A percentile compares a stretch with the other conserved stretches of the same genome.
Evolutionary conservation across 805 yeast species (phyloP).

Genomic region (Ogataea henricii): DNA sequence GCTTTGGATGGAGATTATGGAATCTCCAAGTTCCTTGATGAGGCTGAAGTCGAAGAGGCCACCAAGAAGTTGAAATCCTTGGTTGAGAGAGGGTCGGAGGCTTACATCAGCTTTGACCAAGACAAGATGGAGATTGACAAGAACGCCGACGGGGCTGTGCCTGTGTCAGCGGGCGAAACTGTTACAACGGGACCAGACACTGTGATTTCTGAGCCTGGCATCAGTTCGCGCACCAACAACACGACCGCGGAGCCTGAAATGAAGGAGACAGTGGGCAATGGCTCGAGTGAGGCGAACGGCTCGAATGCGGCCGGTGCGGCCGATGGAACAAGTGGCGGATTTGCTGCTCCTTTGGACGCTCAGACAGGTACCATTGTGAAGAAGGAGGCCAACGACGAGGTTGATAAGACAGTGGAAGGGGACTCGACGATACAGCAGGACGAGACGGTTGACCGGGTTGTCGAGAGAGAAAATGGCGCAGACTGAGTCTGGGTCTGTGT

Average conservation of each 20-base stretch:
- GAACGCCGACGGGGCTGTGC: constrained; percentile 16
- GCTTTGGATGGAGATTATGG: constrained; percentile 57
- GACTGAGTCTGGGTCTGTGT: background rate
- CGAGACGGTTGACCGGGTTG: constrained; percentile 34
- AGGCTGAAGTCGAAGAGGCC: constrained; percentile 35
- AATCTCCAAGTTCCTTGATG: constrained; percentile 53
- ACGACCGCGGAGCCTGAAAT: constrained; percentile 16
- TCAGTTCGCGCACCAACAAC: constrained; percentile 14
- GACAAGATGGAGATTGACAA: constrained; percentile 25
- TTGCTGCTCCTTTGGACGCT: background rate
- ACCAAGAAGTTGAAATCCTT: constrained; percentile 38
- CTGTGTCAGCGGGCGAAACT: constrained; percentile 18
- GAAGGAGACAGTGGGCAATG: constrained; percentile 3
- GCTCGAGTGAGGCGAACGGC: constrained; percentile 5
- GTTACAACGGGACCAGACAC: constrained; percentile 19
- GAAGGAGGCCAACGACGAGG: constrained; percentile 2
- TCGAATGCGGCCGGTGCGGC: constrained; percentile 10
- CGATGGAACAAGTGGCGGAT: background rate
- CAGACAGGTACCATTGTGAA: background rate
- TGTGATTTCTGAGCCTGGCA: constrained; percentile 16
- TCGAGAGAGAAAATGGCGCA: constrained; percentile 5
- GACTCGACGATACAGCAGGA: constrained; percentile 53
- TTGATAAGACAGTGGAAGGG: constrained; percentile 41
- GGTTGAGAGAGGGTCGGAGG: constrained; percentile 43
- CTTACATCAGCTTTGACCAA: constrained; percentile 23